phyloP scores from a whole-genome alignment of 768 basidiomycete genomes.

The Collybiopsis luxurians region DNA sequence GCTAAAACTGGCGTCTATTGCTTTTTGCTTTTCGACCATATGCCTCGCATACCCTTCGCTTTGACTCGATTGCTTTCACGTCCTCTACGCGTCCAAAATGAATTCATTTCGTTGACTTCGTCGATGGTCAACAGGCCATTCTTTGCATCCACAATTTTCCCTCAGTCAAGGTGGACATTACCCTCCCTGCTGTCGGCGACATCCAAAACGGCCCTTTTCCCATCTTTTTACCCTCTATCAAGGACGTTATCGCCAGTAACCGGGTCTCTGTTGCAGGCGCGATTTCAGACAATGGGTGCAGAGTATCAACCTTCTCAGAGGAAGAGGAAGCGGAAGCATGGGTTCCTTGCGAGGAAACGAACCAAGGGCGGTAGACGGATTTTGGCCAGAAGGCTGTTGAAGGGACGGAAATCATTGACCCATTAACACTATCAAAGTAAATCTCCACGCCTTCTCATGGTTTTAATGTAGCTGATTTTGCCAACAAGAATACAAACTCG shows the following conservation, averaged over 20 bases:
- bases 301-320: slow-evolving; percentile 98
- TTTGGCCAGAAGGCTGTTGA: slow-evolving; percentile 64
- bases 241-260: slow-evolving; percentile 21
- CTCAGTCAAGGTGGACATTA: neutral
- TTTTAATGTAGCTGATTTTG: no score
- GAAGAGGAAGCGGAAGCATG: slow-evolving; percentile 89
- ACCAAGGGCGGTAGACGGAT: slow-evolving; percentile 70
- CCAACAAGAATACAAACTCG: no score
- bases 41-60: slow-evolving; percentile 1
- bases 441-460: neutral
- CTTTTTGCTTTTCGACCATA: neutral
- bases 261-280: slow-evolving; percentile 36
- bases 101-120: neutral
- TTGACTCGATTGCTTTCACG: neutral
- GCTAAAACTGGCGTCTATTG: no score
- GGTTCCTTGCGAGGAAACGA: slow-evolving; percentile 79
- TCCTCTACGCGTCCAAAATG: neutral
- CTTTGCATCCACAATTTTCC: neutral
- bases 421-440: slow-evolving; percentile 46
- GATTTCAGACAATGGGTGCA: slow-evolving; percentile 71
- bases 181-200: neutral
- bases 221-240: neutral
- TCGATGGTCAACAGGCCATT: neutral
- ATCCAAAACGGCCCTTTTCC: neutral
- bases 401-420: slow-evolving; percentile 76